Conservation (phyloP, 2,329 filamentous ascomycete species). For the Lachnellula suecica region DNA sequence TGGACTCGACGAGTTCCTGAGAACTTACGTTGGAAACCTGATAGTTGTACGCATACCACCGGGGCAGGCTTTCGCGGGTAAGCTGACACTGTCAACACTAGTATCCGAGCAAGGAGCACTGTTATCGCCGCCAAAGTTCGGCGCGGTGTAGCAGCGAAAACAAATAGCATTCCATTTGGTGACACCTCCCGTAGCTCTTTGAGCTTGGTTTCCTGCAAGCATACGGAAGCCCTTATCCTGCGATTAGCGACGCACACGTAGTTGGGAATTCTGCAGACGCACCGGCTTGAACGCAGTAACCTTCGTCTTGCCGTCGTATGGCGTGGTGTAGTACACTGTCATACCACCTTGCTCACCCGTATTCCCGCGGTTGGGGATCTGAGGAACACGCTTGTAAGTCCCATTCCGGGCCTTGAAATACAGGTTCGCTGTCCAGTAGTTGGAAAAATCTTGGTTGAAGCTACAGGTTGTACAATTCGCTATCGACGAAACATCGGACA, state of each 20-base stretch:
- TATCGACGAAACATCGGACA: slow-evolving; percentile 23
- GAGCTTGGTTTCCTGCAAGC: slow-evolving; percentile 4
- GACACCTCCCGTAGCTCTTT: slow-evolving; percentile 1
- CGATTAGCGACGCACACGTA: neutral
- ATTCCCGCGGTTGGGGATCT: slow-evolving; percentile 34
- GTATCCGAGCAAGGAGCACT: slow-evolving; percentile 7
- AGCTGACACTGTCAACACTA: slow-evolving; percentile 10
- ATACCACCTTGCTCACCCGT: slow-evolving; percentile 34
- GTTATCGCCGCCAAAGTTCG: slow-evolving; percentile 10
- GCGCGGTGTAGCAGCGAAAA: slow-evolving; percentile 9
- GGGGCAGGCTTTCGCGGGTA: slow-evolving; percentile 5
- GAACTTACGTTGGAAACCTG: slow-evolving; percentile 8
- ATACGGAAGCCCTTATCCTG: slow-evolving; percentile 9
- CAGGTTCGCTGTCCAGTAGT: slow-evolving; percentile 33
- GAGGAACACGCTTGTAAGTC: slow-evolving; percentile 30
- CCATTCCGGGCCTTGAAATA: slow-evolving; percentile 30
- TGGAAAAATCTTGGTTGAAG: slow-evolving; percentile 35
- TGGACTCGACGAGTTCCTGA: neutral
- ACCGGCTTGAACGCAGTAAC: slow-evolving; percentile 40
- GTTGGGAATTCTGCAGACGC: neutral
- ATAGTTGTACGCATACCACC: slow-evolving; percentile 9
- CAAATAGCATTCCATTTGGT: slow-evolving; percentile 12
- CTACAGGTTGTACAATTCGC: slow-evolving; percentile 32
- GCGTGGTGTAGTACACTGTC: slow-evolving; percentile 38
- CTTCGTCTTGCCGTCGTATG: slow-evolving; percentile 32